Evolutionary conservation across 768 basidiomycete species (phyloP), one percentile per base, ranked within the genome.

Genomic region (Sutorius australiensis): DNA sequence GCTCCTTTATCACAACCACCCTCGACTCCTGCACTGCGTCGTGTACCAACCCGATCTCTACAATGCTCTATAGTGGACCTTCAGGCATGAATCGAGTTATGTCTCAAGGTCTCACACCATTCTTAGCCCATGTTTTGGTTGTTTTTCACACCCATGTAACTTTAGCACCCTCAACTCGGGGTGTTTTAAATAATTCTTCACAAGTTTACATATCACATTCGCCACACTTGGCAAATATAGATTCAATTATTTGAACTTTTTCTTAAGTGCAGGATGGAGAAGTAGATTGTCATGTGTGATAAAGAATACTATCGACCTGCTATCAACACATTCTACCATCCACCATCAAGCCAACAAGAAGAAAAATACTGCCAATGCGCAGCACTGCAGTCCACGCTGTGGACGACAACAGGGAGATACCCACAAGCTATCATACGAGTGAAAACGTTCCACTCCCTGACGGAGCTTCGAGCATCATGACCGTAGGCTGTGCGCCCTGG

Each of bases 381-480:
- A 50, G 61, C 61, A 65, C 48, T 44, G 54, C 53, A 55, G 60
- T 54, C 51, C 54, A 62, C 55, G 14, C 39, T 38, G 41, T 56
- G 44, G 43, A 50, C 55, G 42, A 54, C 55, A 54, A 50, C 41
- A n/a, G 17, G 51, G 47, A 46, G 50, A 53, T 42, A 36, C 54
- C 33, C 16, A 46, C 52, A 54, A 57, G 53, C 51, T 50, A 61
- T 60, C 55, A 43, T 58, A 57, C 55, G 50, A 55, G 55, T 47
- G 50, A 61, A 53, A 53, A 44, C 27, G 24, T 52, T 61, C 48
- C 47, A 64, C 55, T 58, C 61, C 82, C 80, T 81, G 59, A 82
- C 79, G 13, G 80, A 80, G 48, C 80, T 79, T 37, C 73, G 75
- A 32, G 77, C 77, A 59, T 76, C 75, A 21, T 77, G 75, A 62